Percentiles rank a stretch among this genome's conserved stretches.
These are phyloP conservation scores for Ilyonectria destructans DNA, from an alignment of 2,329 filamentous ascomycete genomes.

Conservation along the genomic window DNA sequence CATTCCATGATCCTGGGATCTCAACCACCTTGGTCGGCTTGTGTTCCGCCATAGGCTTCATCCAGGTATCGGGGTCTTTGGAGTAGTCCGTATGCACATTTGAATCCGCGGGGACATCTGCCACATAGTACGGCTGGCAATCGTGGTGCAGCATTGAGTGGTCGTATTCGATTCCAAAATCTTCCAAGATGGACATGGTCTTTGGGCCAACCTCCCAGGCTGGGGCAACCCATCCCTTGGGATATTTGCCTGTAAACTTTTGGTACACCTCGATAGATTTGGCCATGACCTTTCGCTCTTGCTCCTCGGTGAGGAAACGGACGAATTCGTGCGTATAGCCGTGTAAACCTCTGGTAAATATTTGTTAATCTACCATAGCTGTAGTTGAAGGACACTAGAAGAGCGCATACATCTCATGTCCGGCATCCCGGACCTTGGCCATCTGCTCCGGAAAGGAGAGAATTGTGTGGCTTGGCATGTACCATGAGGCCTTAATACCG, in stretches of 20 bases:
- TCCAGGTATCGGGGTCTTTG: conserved; percentile 40
- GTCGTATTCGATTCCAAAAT: conserved; percentile 62
- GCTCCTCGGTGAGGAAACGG: conserved; percentile 34
- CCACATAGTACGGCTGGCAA: conserved; percentile 58
- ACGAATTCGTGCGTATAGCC: conserved; percentile 43
- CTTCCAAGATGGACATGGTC: conserved; percentile 58
- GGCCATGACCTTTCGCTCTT: conserved; percentile 38
- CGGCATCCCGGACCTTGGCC: conserved; percentile 39
- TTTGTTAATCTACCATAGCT: neutral
- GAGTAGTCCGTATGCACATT: conserved; percentile 37
- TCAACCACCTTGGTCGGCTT: conserved; percentile 57
- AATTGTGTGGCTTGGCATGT: conserved; percentile 40
- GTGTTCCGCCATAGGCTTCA: conserved; percentile 38
- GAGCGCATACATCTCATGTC: conserved; percentile 35
- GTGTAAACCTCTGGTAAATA: conserved; percentile 31
- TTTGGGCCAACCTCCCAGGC: conserved; percentile 10
- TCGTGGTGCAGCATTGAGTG: conserved; percentile 67
- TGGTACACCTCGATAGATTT: conserved; percentile 39
- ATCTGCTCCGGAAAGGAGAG: conserved; percentile 40
- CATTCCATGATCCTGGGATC: conserved; percentile 63
- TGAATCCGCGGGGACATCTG: conserved; percentile 38
- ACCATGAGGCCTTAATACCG: conserved; percentile 41
- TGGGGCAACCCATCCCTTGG: conserved; percentile 62
- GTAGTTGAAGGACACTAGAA: neutral
- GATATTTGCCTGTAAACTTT: conserved; percentile 57